Evolutionary conservation across 1,284 basidiomycete genomes (phyloP), one percentile per base, ranked within the genome.

Genomic region (Apiotrichum siamense): DNA sequence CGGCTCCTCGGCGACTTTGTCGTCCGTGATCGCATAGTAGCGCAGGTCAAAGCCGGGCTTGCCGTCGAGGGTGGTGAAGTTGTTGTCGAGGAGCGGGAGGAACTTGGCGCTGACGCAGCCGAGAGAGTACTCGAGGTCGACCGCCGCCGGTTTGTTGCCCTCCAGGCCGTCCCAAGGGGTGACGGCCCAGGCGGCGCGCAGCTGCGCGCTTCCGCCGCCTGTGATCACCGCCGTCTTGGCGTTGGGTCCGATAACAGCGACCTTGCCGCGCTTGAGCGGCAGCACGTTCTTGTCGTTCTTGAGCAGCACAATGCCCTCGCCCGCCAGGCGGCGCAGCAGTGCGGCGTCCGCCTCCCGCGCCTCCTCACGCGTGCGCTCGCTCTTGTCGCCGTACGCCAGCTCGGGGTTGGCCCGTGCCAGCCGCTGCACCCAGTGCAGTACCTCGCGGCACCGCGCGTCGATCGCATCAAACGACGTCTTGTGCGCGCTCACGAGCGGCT

Each of bases 211-310:
- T 7, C 81, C 81, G 29, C 81, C 81, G 24, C 81, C 81, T 15
- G 78, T 78, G 25, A 77, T 75, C 54, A 79, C 75, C 0, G 76
- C 72, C 23, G 72, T 64, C 58, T 81, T 80, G 21, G 80, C 81
- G 62, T 82, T 81, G 20, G 79, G 78, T 0, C 81, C 82, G 50
- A 83, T 80, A 47, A 83, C 77, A 9, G 80, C 79, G 50, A 82
- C 76, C 43, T 59, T 20, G 68, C 0, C 39, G 69, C 29, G 33
- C 20, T 49, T 50, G 38, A 68, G 31, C 11, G 66, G 66, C 3
- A 68, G 59, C 4, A 61, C 50, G 2, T 29, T 35, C n/a, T 50
- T 20, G 7, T 62, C 63, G 64, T 88, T 88, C 49, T 57, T 57
- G 42, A 57, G 55, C 1, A 57, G 51, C 12, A 87, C 84, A 57